Evolutionary conservation across 768 basidiomycete genomes (phyloP).

Genomic region (Phanerodontia chrysosporium): DNA sequence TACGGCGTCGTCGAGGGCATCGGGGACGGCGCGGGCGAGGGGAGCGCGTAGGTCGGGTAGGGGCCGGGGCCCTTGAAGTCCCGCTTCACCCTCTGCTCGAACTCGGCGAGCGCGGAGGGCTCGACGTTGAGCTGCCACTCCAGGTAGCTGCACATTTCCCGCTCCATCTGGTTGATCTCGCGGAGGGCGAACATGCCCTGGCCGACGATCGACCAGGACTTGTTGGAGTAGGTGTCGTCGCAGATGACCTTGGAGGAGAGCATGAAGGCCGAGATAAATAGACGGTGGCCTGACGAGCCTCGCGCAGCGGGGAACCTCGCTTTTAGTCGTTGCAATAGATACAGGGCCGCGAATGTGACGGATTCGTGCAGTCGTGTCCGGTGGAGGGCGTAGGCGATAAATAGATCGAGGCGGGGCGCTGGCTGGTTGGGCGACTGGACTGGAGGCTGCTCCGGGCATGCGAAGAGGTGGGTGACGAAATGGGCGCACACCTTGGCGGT

Average conservation of each 20-base stretch:
- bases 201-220: constrained; percentile 61
- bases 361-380: constrained; percentile 61
- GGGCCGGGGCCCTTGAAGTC: constrained; percentile 57
- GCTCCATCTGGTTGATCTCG: constrained; percentile 96
- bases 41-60: constrained; percentile 61
- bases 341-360: constrained; percentile 57
- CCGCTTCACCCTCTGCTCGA: constrained; percentile 53
- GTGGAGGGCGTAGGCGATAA: constrained; percentile 86
- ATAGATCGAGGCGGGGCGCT: constrained; percentile 61
- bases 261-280: constrained; percentile 93
- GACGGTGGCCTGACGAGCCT: constrained; percentile 83
- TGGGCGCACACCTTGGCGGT: constrained; percentile 65
- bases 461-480: constrained; percentile 83
- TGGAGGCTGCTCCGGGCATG: constrained; percentile 80
- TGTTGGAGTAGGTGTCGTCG: constrained; percentile 69
- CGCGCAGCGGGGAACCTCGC: constrained; percentile 88
- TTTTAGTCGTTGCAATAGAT: constrained; percentile 81
- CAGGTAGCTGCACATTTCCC: constrained; percentile 89
- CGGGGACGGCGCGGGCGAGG: constrained; percentile 35
- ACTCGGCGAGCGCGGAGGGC: constrained; percentile 51
- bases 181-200: constrained; percentile 64
- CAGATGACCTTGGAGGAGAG: constrained; percentile 76
- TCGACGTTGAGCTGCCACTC: constrained; percentile 90
- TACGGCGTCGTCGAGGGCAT: constrained; percentile 27
- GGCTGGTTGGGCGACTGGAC: constrained; percentile 27